Base-by-base conservation (phyloP, 148 eudicot species). In the Fagopyrum esculentum region DNA sequence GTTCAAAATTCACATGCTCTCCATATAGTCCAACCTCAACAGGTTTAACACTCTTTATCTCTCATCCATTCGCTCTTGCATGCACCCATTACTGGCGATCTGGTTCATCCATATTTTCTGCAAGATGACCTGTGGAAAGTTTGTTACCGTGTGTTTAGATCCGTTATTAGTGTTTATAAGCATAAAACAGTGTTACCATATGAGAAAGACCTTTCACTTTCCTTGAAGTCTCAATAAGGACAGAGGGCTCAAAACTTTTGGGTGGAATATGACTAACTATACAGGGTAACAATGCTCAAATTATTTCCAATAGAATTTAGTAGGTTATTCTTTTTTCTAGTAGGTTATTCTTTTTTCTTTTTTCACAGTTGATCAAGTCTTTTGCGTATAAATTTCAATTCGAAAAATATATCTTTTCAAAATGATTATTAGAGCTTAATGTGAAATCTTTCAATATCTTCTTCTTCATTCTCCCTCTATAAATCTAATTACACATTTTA, bases 1-100 rank as follows among this genome's bases (percentile, higher is more conserved):
- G 86, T 75, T 78, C 86, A 74, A 89, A 82, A 51, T 81, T 83
- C 46, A 85, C 82, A 57, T 85, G 84, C 74, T 81, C 81, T 12
- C 69, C 78, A 46, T 77, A 81, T 60, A 85, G 84, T 80, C 87
- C 87, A 44, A 72, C 49, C 80, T 78, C 84, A 78, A 76, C 93
- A 80, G 96, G 96, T 92, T 57, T 22, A 78, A 49, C 16, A 29
- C 44, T 43, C 15, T 74, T 16, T 40, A 22, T 72, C n/a, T 66
- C 46, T 1, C 29, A 35, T 75, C 43, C 5, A 43, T 1, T 3
- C 19, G 47, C 1, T 11, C 6, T 12, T 35, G 40, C 40, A 35
- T 35, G 40, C 40, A 35, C 40, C 40, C 40, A 35, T 35, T 35
- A 35, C 72, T 77, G 48, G 69, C 15, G 30, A 15, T 43, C 43